Conservation (phyloP, 2,329 filamentous ascomycete genomes). For the Paecilomyces variotii region DNA sequence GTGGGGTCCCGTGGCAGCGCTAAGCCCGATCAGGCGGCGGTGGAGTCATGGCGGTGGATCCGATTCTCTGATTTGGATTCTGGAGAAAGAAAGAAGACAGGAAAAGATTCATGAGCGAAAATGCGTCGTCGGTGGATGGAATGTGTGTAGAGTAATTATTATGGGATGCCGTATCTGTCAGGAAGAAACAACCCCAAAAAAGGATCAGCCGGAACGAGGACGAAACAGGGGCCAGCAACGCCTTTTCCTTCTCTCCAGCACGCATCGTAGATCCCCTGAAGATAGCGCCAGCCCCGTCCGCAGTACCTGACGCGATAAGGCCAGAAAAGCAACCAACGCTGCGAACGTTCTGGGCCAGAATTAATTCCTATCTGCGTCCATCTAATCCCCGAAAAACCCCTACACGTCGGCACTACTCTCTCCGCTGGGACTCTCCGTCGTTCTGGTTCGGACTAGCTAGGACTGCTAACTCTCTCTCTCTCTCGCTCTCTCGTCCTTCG, state of each 20-base stretch:
- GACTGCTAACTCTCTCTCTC: background rate
- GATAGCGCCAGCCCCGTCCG: background rate
- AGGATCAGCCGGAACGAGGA: no score
- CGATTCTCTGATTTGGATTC: background rate
- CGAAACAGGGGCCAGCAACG: background rate
- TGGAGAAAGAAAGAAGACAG: no score
- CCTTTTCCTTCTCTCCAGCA: background rate
- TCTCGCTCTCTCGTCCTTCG: background rate
- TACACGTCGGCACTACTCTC: background rate
- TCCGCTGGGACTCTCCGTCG: background rate
- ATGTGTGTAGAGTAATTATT: no score
- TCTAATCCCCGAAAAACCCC: background rate
- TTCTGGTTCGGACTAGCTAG: background rate
- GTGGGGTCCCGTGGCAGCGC: background rate
- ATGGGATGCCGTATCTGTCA: no score
- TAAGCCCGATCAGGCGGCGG: background rate
- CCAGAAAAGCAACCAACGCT: background rate
- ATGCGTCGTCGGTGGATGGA: no score
- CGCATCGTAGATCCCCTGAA: background rate
- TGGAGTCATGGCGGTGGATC: background rate
- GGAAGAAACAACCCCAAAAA: no score
- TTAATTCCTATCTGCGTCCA: no score
- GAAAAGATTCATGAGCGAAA: no score
- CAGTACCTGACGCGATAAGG: background rate
- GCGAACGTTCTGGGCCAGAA: background rate